Base-by-base conservation (phyloP, 441 rosid species). In the Iberis amara region DNA sequence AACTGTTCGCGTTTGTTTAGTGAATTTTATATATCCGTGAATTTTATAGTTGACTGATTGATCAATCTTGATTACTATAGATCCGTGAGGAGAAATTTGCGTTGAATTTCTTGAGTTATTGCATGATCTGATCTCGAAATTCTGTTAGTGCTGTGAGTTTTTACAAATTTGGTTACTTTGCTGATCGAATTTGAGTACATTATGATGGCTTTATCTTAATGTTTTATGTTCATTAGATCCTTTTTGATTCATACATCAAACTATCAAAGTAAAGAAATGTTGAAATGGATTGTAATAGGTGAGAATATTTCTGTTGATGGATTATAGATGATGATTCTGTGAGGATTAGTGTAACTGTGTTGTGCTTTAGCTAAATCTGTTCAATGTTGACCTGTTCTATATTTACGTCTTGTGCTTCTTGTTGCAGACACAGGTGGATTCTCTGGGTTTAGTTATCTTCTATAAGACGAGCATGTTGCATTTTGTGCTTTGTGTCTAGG, bases 401-500 rank as follows among this genome's bases (percentile, higher is more conserved):
- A 6, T 35, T 11, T 5, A 8, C 8, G 4, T 27, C 53, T 46
- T 9, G 8, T 35, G 24, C 43, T 18, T 48, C 37, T 36, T 35
- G 28, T 66, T 68, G 75, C 70, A 59, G 78, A 50, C 37, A 13
- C 35, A 53, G 15, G 37, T 9, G 49, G 47, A 45, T 28, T 45
- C 39, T 68, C 41, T 42, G 39, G 54, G 59, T 18, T 35, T 51
- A 43, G 61, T 41, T 57, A 60, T 66, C 52, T 45, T 70, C 44
- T 41, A 47, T 66, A 68, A 64, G 71, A 57, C 64, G 8, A 57
- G 59, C 64, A 48, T 23, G 42, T 55, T 40, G 32, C 58, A 47
- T 57, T 46, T 54, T 50, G 66, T 65, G 36, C 59, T 21, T 43
- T 8, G 47, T 76, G 74, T 59, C 72, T 82, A 76, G 88, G 83